These are phyloP conservation scores for Botryotinia calthae DNA, from an alignment of 2,329 filamentous ascomycete genomes.

Conservation along the genomic window DNA sequence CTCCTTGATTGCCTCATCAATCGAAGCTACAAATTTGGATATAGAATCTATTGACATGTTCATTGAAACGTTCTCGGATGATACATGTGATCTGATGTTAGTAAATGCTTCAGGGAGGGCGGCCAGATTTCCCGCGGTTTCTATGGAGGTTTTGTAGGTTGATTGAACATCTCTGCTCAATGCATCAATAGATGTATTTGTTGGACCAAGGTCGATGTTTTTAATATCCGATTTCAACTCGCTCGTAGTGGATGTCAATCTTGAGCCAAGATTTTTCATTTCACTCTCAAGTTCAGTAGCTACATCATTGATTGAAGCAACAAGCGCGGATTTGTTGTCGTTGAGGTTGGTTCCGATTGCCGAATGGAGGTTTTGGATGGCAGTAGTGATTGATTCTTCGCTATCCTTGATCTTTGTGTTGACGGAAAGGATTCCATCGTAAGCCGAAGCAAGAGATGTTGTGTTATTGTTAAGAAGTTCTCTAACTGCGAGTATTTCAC, in stretches of 20 bases:
- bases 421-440: slow-evolving; percentile 21
- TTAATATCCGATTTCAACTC: slow-evolving; percentile 23
- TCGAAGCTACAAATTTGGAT: slow-evolving; percentile 20
- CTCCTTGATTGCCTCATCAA: slow-evolving; percentile 22
- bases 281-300: slow-evolving; percentile 23
- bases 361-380: slow-evolving; percentile 21
- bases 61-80: slow-evolving; percentile 20
- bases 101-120: slow-evolving; percentile 22
- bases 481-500: slow-evolving; percentile 6
- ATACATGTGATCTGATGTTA: slow-evolving; percentile 20
- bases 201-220: slow-evolving; percentile 21
- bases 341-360: slow-evolving; percentile 19
- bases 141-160: slow-evolving; percentile 10
- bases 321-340: slow-evolving; percentile 17
- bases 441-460: slow-evolving; percentile 19
- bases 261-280: slow-evolving; percentile 20
- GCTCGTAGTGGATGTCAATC: slow-evolving; percentile 20
- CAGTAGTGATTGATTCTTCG: slow-evolving; percentile 21
- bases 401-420: slow-evolving; percentile 22
- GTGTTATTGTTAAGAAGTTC: slow-evolving; percentile 14
- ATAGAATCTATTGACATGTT: slow-evolving; percentile 20
- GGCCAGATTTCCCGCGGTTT: not conserved
- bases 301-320: slow-evolving; percentile 20
- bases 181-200: slow-evolving; percentile 20
- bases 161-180: slow-evolving; percentile 23